Base-by-base conservation (phyloP, 257 asterid species). In the Capsicum rhomboideum region DNA sequence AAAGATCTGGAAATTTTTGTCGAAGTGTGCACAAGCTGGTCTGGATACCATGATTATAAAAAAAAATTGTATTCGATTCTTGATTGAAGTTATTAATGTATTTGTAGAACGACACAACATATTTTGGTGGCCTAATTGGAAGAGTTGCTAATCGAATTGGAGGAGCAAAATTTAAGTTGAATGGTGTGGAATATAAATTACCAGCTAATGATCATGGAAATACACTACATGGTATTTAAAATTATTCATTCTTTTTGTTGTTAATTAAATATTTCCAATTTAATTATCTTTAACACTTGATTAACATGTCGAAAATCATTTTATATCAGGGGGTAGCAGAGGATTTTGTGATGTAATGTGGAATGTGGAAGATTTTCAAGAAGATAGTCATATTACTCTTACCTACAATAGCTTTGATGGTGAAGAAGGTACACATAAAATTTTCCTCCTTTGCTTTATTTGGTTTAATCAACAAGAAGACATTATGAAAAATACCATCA, bases 81-180 rank as follows among this genome's bases (percentile, higher is more conserved):
- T 49, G 17, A 14, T 4, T 75, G 37, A 49, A 16, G 44, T 49
- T 75, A 26, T 37, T 52, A 3, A 7, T 69, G 78, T 86, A 46
- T 42, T 55, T 81, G 87, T 92, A 96, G 99, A 94, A 90, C 67
- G 98, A 90, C 56, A 10, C 95, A 31, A 87, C 92, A 71, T 96
- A 93, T 74, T 96, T 96, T 42, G 99, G 99, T 18, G 97, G 90
- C 12, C 71, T 96, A 0, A 86, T 96, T 26, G 99, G 99, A 0
- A 94, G 99, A 13, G 98, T 96, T 13, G 98, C 98, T 5, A 96
- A 96, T 56, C 78, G 98, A 50, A 93, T 96, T 72, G 95, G 97
- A 67, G 93, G 93, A 9, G 97, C 98, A n/a, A 18, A 87, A 9
- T 96, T 96, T 88, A 82, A 85, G 26, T 50, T 94, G 78, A 79